Percentiles rank a stretch among this genome's conserved stretches.
Conservation (phyloP, 139 green algal genomes). For the Chlorella ohadii region DNA sequence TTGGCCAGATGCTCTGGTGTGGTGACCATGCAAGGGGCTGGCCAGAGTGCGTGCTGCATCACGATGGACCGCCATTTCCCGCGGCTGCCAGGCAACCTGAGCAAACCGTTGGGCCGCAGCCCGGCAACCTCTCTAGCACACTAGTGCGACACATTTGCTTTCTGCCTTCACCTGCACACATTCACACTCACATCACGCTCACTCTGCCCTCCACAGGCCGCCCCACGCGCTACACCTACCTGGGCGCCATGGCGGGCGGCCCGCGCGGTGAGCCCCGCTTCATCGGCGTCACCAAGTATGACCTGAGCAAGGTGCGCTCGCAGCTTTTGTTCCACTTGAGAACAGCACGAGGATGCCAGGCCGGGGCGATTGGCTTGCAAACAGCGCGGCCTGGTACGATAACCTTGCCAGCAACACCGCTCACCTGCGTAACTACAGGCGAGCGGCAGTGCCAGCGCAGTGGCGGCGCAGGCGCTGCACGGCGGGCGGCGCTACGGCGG, state of each 20-base stretch:
- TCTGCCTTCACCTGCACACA: not conserved
- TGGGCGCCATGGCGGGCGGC: slow-evolving; percentile 33
- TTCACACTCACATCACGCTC: not conserved
- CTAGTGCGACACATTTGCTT: no score
- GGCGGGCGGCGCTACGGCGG: slow-evolving; percentile 58
- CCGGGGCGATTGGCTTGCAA: not conserved
- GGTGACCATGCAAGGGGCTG: not conserved
- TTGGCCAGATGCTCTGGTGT: no score
- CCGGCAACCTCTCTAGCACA: no score
- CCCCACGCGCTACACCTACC: slow-evolving; percentile 43
- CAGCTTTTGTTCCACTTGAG: not conserved
- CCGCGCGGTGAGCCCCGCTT: slow-evolving; percentile 39
- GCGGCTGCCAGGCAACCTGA: no score
- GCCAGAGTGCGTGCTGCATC: no score
- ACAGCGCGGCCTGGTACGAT: not conserved
- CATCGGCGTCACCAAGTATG: slow-evolving; percentile 73
- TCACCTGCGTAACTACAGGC: not conserved
- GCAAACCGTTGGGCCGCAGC: no score
- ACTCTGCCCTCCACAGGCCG: slow-evolving; percentile 32
- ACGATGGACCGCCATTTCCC: no score
- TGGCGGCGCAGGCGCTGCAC: slow-evolving; percentile 53
- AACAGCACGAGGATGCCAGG: not conserved
- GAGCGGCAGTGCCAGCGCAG: slow-evolving; percentile 6
- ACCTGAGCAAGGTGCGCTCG: slow-evolving; percentile 52
- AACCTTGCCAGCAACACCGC: not conserved